Evolutionary conservation across 495 filamentous ascomycete genomes (phyloP).

Genomic region (Hyaloscypha hepaticicola): DNA sequence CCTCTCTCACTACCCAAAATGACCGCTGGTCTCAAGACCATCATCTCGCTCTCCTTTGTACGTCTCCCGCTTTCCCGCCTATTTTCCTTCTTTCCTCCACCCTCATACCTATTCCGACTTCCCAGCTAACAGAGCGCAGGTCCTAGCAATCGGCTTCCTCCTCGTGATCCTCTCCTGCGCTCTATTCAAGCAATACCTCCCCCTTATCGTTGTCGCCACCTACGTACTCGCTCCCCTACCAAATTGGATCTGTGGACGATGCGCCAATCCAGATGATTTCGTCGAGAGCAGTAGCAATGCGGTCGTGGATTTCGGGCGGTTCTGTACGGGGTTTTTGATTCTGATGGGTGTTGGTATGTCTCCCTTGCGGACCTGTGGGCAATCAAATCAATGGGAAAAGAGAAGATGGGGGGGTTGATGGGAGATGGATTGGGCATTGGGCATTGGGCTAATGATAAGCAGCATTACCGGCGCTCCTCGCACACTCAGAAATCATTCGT

Average conservation of each 20-base stretch:
- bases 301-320: conserved; percentile 86
- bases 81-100: neutral
- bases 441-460: conserved; percentile 14
- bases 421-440: neutral
- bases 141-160: conserved; percentile 97
- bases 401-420: neutral
- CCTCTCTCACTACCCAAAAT: conserved; percentile 51
- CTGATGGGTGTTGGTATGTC: conserved; percentile 93
- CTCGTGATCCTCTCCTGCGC: conserved; percentile 98
- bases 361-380: too few relatives aligned
- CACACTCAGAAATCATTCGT: conserved; percentile 77
- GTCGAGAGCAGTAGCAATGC: conserved; percentile 79
- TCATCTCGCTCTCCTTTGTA: conserved; percentile 98
- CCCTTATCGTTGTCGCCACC: conserved; percentile 90
- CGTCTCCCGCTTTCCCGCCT: conserved; percentile 23
- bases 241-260: conserved; percentile 90
- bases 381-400: neutral
- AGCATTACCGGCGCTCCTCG: conserved; percentile 91
- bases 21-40: conserved; percentile 94
- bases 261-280: conserved; percentile 94
- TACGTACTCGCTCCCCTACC: conserved; percentile 92
- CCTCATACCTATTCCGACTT: neutral
- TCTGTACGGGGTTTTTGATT: conserved; percentile 95
- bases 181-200: conserved; percentile 88
- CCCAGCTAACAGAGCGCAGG: conserved; percentile 41